phyloP scores from a whole-genome alignment of 345 rosid genomes.

The Cochlearia excelsa region DNA sequence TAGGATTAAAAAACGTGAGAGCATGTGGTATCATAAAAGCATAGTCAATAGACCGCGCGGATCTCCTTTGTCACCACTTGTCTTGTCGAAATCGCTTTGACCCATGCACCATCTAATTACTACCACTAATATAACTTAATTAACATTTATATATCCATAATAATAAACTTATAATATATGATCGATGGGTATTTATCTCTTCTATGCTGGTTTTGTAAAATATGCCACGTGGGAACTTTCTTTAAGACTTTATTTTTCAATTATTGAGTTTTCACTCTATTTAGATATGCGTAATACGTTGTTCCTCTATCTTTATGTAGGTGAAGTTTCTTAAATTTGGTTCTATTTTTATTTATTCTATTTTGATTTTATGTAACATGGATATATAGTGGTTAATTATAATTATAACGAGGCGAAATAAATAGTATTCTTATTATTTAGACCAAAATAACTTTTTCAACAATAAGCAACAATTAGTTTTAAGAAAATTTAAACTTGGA shows the following conservation, averaged over 20 bases:
- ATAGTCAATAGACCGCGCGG: conserved; percentile 47
- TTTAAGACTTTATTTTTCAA: not conserved
- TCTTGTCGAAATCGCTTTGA: conserved; percentile 32
- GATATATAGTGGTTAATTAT: too few relatives aligned
- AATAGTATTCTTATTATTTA: too few relatives aligned
- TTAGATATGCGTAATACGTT: too few relatives aligned
- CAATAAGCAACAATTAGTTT: too few relatives aligned
- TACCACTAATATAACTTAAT: conserved; percentile 22
- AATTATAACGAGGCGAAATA: too few relatives aligned
- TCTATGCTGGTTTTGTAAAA: conserved; percentile 27
- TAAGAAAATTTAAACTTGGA: not conserved
- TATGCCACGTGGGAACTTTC: conserved; percentile 29
- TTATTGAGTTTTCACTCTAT: not conserved
- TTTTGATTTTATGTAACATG: too few relatives aligned
- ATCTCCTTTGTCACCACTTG: conserved; percentile 35
- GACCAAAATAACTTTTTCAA: too few relatives aligned
- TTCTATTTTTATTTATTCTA: too few relatives aligned
- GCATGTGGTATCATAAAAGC: conserved; percentile 65
- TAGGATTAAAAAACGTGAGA: conserved; percentile 26
- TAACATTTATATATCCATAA: not conserved
- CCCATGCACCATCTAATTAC: conserved; percentile 35
- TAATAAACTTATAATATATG: not conserved
- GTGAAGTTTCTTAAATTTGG: too few relatives aligned
- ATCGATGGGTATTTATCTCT: conserved; percentile 20
- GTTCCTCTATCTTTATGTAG: too few relatives aligned